These are phyloP conservation scores for Rosa hybrid DNA, from an alignment of 331 rosid genomes.

Conservation along the genomic window DNA sequence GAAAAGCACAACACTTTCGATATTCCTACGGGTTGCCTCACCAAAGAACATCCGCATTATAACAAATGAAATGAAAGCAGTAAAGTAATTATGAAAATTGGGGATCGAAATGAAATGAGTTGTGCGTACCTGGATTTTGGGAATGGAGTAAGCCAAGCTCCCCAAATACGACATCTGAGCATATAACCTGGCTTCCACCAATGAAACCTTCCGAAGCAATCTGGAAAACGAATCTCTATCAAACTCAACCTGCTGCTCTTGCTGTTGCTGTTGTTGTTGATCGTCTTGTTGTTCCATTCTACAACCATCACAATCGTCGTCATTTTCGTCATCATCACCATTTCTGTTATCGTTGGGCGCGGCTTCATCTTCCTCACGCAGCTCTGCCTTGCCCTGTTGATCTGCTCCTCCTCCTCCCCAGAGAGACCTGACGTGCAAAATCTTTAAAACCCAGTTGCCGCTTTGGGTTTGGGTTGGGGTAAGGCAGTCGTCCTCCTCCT, in stretches of 20 bases:
- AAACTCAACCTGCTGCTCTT: constrained; percentile 33
- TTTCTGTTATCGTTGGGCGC: constrained; percentile 17
- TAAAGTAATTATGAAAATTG: neutral
- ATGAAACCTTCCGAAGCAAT: constrained; percentile 78
- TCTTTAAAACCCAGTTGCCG: constrained; percentile 79
- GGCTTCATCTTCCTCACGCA: constrained; percentile 16
- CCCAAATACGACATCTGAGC: constrained; percentile 92
- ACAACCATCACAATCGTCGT: constrained; percentile 50
- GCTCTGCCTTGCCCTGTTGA: constrained; percentile 1
- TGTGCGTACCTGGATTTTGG: constrained; percentile 61
- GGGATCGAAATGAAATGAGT: neutral
- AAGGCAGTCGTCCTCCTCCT: constrained; percentile 12
- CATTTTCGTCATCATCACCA: constrained; percentile 25
- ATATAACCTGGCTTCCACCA: constrained; percentile 71
- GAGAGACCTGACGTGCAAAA: constrained; percentile 59
- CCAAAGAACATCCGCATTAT: neutral
- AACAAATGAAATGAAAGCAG: neutral
- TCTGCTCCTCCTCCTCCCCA: constrained; percentile 47
- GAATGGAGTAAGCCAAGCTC: constrained; percentile 67
- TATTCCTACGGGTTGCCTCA: neutral
- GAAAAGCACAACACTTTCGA: neutral
- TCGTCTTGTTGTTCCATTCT: constrained; percentile 26
- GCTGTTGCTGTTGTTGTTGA: constrained; percentile 21
- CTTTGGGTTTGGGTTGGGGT: constrained; percentile 22
- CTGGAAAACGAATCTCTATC: constrained; percentile 68